These are phyloP conservation scores for Myriosclerotinia curreyana DNA, from an alignment of 2,329 filamentous ascomycete species.

Conservation along the genomic window DNA sequence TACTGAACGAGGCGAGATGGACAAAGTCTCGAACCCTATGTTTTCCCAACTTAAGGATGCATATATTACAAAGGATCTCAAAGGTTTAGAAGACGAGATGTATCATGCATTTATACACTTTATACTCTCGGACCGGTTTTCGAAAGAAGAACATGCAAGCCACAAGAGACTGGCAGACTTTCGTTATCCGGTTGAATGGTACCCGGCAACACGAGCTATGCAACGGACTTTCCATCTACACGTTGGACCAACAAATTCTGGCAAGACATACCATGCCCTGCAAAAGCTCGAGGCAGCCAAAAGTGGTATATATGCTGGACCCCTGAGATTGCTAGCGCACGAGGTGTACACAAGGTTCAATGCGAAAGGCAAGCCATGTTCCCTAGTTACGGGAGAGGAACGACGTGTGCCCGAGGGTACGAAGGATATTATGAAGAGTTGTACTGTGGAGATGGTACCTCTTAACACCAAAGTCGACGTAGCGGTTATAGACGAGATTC, in stretches of 20 bases:
- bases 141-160: slow-evolving; percentile 29
- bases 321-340: slow-evolving; percentile 82
- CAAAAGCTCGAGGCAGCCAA: slow-evolving; percentile 75
- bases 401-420: slow-evolving; percentile 62
- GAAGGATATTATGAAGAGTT: slow-evolving; percentile 66
- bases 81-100: slow-evolving; percentile 56
- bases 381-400: slow-evolving; percentile 89
- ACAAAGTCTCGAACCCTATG: slow-evolving; percentile 28
- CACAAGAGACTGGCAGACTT: slow-evolving; percentile 73
- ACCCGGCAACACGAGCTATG: slow-evolving; percentile 73
- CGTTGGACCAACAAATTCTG: slow-evolving; percentile 95
- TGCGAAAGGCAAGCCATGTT: slow-evolving; percentile 72
- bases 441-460: slow-evolving; percentile 89
- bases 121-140: slow-evolving; percentile 46
- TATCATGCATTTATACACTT: slow-evolving; percentile 56
- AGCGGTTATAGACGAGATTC: slow-evolving; percentile 96
- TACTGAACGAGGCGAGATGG: slow-evolving; percentile 19
- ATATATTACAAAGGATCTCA: slow-evolving; percentile 53
- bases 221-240: slow-evolving; percentile 87
- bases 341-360: slow-evolving; percentile 89
- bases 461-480: slow-evolving; percentile 60
- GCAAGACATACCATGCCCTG: slow-evolving; percentile 93
- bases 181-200: slow-evolving; percentile 91
- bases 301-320: slow-evolving; percentile 84
- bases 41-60: slow-evolving; percentile 50